Conservation (phyloP, 768 basidiomycete genomes). For the Mycena chlorophos region DNA sequence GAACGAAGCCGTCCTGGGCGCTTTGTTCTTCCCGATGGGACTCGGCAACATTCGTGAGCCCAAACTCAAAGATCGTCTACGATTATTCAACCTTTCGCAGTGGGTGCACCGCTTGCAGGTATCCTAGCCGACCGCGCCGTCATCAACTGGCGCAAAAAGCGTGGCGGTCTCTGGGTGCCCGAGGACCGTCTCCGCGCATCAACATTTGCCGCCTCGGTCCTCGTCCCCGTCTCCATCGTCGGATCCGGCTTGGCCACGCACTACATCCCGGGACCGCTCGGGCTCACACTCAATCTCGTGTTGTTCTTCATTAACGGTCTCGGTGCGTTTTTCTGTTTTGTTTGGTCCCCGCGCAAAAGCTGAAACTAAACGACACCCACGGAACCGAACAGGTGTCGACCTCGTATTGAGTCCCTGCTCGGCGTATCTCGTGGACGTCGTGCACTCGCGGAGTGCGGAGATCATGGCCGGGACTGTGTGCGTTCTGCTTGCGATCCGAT, state of each 20-base stretch:
- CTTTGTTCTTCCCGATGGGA: conserved; percentile 42
- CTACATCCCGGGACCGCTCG: conserved; percentile 39
- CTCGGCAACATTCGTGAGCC: conserved; percentile 42
- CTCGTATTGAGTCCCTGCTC: conserved; percentile 45
- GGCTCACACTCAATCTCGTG: conserved; percentile 40
- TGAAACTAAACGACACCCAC: background rate
- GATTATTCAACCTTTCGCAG: conserved; percentile 37
- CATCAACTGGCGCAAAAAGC: conserved; percentile 37
- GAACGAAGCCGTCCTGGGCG: conserved; percentile 44
- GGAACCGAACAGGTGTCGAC: conserved; percentile 36
- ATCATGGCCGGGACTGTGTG: conserved; percentile 44
- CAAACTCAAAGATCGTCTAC: conserved; percentile 26
- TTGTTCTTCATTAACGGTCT: conserved; percentile 46
- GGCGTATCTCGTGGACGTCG: conserved; percentile 50
- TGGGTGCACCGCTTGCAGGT: conserved; percentile 51
- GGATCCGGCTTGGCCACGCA: conserved; percentile 39
- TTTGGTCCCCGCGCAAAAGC: background rate
- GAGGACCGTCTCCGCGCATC: conserved; percentile 52
- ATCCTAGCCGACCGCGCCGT: conserved; percentile 45
- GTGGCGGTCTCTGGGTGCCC: conserved; percentile 48
- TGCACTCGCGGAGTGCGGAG: conserved; percentile 52
- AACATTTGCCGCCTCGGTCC: conserved; percentile 36
- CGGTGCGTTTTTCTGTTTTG: no score
- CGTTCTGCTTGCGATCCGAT: conserved; percentile 29
- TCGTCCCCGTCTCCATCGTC: conserved; percentile 47